These are phyloP conservation scores for Liriodendron chinense DNA, from an alignment of 164 flowering plant species.

Conservation along the genomic window DNA sequence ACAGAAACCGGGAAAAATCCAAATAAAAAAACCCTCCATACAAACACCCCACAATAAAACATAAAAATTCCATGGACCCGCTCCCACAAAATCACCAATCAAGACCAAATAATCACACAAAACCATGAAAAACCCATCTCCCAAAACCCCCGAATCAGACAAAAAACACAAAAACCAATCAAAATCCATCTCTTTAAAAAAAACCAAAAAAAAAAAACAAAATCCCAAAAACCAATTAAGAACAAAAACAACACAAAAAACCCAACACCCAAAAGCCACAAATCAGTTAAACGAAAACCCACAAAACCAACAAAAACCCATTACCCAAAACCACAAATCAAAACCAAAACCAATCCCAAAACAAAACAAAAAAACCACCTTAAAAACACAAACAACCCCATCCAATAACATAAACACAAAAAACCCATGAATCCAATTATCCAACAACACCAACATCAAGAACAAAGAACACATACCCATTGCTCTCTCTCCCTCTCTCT, in stretches of 20 bases:
- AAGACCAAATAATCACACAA: not conserved
- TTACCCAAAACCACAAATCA: not conserved
- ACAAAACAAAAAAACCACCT: not conserved
- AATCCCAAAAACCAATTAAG: not conserved
- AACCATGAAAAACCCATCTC: not conserved
- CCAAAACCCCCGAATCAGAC: not conserved
- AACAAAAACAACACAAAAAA: not conserved
- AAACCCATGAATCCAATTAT: not conserved
- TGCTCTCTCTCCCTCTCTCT: not conserved
- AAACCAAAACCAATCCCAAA: not conserved
- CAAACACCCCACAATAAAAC: not conserved
- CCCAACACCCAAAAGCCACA: not conserved
- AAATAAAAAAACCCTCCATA: constrained; percentile 2
- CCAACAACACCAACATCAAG: not conserved
- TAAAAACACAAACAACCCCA: not conserved
- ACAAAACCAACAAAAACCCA: constrained; percentile 1
- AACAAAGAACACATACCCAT: constrained; percentile 39
- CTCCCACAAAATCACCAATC: not conserved
- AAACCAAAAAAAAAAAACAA: not conserved
- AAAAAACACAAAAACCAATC: not conserved
- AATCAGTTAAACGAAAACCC: not conserved
- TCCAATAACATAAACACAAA: not conserved
- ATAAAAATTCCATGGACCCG: not conserved
- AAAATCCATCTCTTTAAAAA: not conserved
- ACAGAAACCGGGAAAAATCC: too few relatives aligned